Evolutionary conservation across 768 basidiomycete species (phyloP).

Genomic region (Myochromella boudieri): DNA sequence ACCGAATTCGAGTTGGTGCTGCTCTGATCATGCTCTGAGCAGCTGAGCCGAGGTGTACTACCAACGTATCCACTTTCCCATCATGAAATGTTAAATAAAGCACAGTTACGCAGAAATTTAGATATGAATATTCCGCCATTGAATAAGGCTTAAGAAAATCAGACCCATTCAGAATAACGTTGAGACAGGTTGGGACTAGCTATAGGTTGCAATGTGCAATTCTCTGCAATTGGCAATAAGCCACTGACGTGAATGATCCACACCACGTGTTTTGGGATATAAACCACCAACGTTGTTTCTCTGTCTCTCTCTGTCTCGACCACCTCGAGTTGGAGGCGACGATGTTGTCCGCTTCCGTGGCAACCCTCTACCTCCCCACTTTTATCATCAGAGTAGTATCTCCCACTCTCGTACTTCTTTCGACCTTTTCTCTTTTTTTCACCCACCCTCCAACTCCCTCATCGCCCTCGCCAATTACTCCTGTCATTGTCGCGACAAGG

Average conservation of each 20-base stretch:
- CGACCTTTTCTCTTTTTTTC: constrained; percentile 59
- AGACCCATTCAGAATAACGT: no score
- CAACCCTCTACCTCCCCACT: constrained; percentile 33
- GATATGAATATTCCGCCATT: no score
- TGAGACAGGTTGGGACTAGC: no score
- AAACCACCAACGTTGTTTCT: constrained; percentile 12
- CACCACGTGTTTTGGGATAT: constrained; percentile 26
- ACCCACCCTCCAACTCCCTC: constrained; percentile 44
- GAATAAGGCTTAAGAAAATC: no score
- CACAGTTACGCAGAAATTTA: no score
- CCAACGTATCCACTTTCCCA: no score
- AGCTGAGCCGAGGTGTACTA: no score
- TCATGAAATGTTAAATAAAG: no score
- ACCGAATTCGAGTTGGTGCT: no score
- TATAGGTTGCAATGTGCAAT: no score
- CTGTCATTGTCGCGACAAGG: constrained; percentile 71
- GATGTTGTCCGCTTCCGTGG: constrained; percentile 24
- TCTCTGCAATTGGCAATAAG: background rate
- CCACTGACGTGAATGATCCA: constrained; percentile 18
- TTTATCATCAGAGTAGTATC: constrained; percentile 65
- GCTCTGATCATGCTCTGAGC: no score
- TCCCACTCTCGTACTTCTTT: constrained; percentile 62
- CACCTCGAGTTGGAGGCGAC: constrained; percentile 25
- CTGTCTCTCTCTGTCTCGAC: constrained; percentile 15
- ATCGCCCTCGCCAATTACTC: constrained; percentile 66